Evolutionary conservation across 2,329 filamentous ascomycete species (phyloP), one percentile per base, ranked within the genome.

Genomic region (Aspergillus fumigatiaffinis): DNA sequence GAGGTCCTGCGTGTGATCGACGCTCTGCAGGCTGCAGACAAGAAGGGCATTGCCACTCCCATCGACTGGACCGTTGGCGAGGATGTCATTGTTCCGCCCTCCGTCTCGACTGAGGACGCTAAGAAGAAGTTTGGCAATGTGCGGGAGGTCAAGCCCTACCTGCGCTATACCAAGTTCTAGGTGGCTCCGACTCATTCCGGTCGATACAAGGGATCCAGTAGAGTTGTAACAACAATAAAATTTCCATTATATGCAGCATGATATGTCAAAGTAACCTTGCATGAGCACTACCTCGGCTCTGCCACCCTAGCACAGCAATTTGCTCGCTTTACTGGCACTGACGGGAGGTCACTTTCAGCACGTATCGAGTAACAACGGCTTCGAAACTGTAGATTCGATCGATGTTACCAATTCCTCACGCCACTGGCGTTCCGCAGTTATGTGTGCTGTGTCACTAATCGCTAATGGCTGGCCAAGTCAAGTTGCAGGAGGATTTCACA

Each of bases 1-100:
- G 89, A 92, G 82, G 87, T 92, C 53, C 85, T 92, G 67, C 87
- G 89, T 70, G 87, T 91, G 65, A 78, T 92, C 74, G 88, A 92
- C 80, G 89, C 88, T 56, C 84, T 92, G 63, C 88, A 91, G 82
- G 87, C 86, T 47, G 91, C 88, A 58, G 92, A 96, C 80, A 92
- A 91, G 84, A 87, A 93, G 84, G 89, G 88, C 68, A 80, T 96
- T 72, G 92, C 89, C 64, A 94, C 90, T 56, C 92, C 92, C 51
- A 92, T 96, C 77, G 89, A 96, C 82, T 96, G 92, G 92, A 81
- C 87, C 42, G 87, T 86, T 48, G 92, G 92, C 54, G 89, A 96
- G 70, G 92, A 97, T 73, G 92, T 96, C 66, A 96, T 97, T 72
- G 90, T 97, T 62, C 91, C 92, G 72, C 91, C 92, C 50, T 82